Base-by-base conservation (phyloP, 192 early-diverging fungal genomes). In the Backusella luteola region DNA sequence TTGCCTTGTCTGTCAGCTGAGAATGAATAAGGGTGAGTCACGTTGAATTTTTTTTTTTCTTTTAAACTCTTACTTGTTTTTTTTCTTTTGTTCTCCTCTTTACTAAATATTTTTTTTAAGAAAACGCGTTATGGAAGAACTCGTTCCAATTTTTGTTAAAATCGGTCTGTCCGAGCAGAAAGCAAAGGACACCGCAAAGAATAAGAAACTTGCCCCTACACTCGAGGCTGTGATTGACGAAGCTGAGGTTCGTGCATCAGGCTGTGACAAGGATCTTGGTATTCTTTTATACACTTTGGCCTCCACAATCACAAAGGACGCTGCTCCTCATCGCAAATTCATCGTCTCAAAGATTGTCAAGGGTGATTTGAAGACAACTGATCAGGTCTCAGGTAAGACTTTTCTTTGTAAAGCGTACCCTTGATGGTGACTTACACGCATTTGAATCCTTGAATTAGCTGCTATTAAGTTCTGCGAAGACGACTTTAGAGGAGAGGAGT, bases 101-200 rank as follows among this genome's bases (percentile, higher is more conserved):
- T 35, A 38, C 53, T 73, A 56, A 26, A 44, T 35, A 52, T 75
- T 68, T 67, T 67, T 21, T 9, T 34, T 46, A 66, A 44, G n/a
- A 21, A 71, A 44, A 68, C 59, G 26, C 21, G 29, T 32, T 21
- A 84, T 84, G 74, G 83, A 85, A 46, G 79, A 84, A 59, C 86
- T 96, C 67, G 85, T 88, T 32, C 35, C 81, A 8, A 87, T 92
- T 69, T 98, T 99, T 85, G 87, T 91, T 80, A 85, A 87, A 56
- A 94, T 99, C 76, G 98, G 98, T 15, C 87, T 99, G 39, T 90
- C 91, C 17, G 93, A 94, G 79, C 88, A 91, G 76, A 97, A 98
- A 83, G 97, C 97, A 74, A 94, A 94, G 82, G 96, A 98, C 79
- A 96, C 97, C 0, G 94, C 93, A 38, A 91, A 90, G 71, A 99